Conservation (phyloP, 345 rosid genomes). For the Geranium brycei region DNA sequence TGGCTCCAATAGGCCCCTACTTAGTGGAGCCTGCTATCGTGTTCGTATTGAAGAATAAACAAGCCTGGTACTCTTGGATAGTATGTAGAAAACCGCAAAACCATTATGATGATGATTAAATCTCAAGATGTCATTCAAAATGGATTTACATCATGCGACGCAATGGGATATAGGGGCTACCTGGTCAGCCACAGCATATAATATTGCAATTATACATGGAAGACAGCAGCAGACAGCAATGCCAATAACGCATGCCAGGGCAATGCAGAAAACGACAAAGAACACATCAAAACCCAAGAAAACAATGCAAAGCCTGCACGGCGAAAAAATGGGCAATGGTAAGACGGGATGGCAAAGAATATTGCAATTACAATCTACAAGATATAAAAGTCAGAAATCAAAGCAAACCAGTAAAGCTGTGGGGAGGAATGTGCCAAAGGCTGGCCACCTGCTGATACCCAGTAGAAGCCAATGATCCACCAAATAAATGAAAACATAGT, state of each 20-base stretch:
- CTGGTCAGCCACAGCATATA: conserved; percentile 95
- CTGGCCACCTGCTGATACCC: conserved; percentile 95
- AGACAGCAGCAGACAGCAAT: conserved; percentile 98
- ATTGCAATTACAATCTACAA: conserved; percentile 3
- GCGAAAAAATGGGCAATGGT: conserved; percentile 3
- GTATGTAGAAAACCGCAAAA: no score
- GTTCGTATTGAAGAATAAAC: no score
- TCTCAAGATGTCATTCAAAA: no score
- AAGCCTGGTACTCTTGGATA: no score
- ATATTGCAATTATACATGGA: conserved; percentile 89
- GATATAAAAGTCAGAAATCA: background rate
- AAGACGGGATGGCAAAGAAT: no score
- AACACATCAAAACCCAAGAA: conserved; percentile 93
- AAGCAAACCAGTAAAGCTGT: conserved; percentile 76
- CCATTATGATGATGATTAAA: no score
- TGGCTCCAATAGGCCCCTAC: no score
- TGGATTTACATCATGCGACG: background rate
- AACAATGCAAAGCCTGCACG: conserved; percentile 80
- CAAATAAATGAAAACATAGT: conserved; percentile 96
- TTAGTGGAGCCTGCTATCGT: no score
- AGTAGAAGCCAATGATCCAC: conserved; percentile 99
- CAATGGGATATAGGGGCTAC: conserved; percentile 25
- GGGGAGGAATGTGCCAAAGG: conserved; percentile 53
- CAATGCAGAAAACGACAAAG: conserved; percentile 91
- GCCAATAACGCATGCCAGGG: conserved; percentile 85